Conservation (phyloP, 768 basidiomycete genomes). For the Agaricus blazei region DNA sequence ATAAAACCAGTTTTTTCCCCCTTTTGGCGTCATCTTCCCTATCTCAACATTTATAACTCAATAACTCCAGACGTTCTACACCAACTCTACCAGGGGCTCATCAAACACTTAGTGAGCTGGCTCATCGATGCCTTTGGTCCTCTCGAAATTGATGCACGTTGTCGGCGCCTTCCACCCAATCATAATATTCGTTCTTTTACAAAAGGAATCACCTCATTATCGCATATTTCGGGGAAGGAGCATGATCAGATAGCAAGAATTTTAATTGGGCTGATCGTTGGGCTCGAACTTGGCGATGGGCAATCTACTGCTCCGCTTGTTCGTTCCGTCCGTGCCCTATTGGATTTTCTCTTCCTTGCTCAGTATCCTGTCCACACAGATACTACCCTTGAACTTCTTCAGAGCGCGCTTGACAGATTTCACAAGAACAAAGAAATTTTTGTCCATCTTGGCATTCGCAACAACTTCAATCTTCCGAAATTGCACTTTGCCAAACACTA, state of each 20-base stretch:
- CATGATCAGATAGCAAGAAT: conserved; percentile 26
- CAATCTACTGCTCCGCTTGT: background rate
- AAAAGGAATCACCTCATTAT: conserved; percentile 28
- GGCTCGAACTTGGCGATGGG: conserved; percentile 14
- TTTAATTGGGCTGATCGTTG: conserved; percentile 26
- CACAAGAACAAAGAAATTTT: conserved; percentile 26
- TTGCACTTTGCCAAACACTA: conserved; percentile 27
- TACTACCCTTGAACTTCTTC: conserved; percentile 19
- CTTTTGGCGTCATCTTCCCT: background rate
- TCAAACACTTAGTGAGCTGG: conserved; percentile 40
- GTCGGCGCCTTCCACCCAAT: conserved; percentile 26
- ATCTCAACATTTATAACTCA: conserved; percentile 31
- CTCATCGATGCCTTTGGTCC: no score
- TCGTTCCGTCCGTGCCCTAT: conserved; percentile 18
- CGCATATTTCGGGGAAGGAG: conserved; percentile 27
- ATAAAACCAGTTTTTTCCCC: background rate
- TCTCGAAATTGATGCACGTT: conserved; percentile 30
- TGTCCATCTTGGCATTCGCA: conserved; percentile 19
- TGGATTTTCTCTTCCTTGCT: conserved; percentile 30
- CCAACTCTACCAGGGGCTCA: conserved; percentile 14
- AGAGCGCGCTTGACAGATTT: conserved; percentile 21
- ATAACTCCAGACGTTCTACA: conserved; percentile 44
- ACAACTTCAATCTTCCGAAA: conserved; percentile 33
- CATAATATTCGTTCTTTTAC: conserved; percentile 27
- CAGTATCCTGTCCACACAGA: conserved; percentile 21